Evolutionary conservation across 2,329 filamentous ascomycete genomes (phyloP).

Genomic region (Fusarium lyarnte): DNA sequence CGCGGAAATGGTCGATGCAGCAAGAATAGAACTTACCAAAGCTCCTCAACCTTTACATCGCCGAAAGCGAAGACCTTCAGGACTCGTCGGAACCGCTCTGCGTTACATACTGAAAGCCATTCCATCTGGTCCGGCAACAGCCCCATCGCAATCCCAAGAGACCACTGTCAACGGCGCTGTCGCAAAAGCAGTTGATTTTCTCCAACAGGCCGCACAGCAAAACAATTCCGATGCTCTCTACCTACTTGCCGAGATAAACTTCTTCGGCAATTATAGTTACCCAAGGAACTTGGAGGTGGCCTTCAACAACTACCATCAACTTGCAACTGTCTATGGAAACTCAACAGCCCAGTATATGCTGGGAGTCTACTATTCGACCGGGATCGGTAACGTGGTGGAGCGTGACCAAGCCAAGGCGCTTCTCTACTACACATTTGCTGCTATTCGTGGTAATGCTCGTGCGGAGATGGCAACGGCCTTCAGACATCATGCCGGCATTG

Average conservation of each 20-base stretch:
- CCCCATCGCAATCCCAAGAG: constrained; percentile 54
- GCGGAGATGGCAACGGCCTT: constrained; percentile 96
- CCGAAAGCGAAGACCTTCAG: constrained; percentile 55
- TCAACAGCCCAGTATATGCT: constrained; percentile 95
- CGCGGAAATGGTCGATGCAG: constrained; percentile 63
- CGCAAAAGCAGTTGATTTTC: constrained; percentile 60
- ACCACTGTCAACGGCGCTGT: constrained; percentile 55
- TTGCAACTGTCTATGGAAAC: constrained; percentile 83
- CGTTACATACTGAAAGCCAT: constrained; percentile 59
- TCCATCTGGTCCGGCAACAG: constrained; percentile 59
- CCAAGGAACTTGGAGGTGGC: constrained; percentile 83
- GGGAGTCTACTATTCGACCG: constrained; percentile 94
- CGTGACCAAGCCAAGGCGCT: constrained; percentile 90
- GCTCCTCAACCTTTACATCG: constrained; percentile 57
- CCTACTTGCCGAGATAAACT: constrained; percentile 92
- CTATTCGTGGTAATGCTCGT: constrained; percentile 80
- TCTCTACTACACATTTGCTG: constrained; percentile 94
- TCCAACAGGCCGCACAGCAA: constrained; percentile 62
- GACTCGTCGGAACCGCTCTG: constrained; percentile 55
- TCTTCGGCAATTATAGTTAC: constrained; percentile 92
- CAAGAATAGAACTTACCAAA: constrained; percentile 60
- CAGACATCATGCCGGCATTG: constrained; percentile 85
- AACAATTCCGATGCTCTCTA: constrained; percentile 87
- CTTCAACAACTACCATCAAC: constrained; percentile 81
- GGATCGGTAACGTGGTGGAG: constrained; percentile 81